Evolutionary conservation across 306 rosid genomes (phyloP), one percentile per base, ranked within the genome.

Genomic region (Medicago ruthenica): DNA sequence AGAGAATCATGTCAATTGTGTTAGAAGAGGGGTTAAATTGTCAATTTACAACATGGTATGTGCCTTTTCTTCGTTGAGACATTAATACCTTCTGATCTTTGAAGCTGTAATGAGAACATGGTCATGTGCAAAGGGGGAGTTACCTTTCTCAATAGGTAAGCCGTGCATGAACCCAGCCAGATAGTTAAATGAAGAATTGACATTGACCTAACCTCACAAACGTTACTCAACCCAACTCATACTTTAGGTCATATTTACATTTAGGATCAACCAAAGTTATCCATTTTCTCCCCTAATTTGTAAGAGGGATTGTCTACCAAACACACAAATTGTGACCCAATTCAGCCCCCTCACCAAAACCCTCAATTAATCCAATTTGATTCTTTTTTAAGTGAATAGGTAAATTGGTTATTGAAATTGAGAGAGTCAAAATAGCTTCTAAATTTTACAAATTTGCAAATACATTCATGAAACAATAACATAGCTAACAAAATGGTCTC

Each of bases 41-140:
- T 58, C 64, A 58, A 57, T 37, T 73, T 16, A 10, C 72, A 27
- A 10, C 45, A 54, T 61, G 42, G 8, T 5, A 36, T 77, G 67
- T 42, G 66, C 6, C 11, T 65, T 62, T 41, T 71, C 22, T 65
- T 22, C 15, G 34, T 36, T 41, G 39, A 70, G 76, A 57, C 7
- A 67, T 57, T 41, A 50, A 59, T 72, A 79, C 14, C 39, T 31
- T 79, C 24, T 13, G 71, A 71, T 12, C 21, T 74, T n/a, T 74
- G 70, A 4, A 55, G 76, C 75, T 67, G 11, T 17, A 53, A 62
- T 51, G 70, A 40, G 83, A 85, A 74, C 81, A 82, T 8, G 15
- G 79, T 51, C 76, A 72, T 73, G 71, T 83, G 83, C 45, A 22
- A 15, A n/a, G 39, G 17, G 27, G 71, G 48, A 68, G 60, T 77